Evolutionary conservation across 352 stramenopile genomes (phyloP).

Genomic region (Phytophthora sp.): DNA sequence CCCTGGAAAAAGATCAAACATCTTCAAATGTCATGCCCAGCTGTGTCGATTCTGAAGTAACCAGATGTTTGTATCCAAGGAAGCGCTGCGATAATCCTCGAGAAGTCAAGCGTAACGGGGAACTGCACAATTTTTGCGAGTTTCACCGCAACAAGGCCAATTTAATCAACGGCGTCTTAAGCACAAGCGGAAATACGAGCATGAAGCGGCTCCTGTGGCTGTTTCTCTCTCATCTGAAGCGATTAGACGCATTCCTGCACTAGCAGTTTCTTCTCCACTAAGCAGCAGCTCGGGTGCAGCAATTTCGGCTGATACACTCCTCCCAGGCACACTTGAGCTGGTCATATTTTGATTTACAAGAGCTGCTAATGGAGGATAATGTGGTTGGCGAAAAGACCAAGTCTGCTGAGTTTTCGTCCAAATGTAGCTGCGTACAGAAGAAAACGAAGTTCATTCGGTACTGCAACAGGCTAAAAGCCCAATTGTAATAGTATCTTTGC

Average conservation of each 20-base stretch:
- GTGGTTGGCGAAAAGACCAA: too few relatives aligned
- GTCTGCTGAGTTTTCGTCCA: too few relatives aligned
- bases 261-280: background rate
- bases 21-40: too few relatives aligned
- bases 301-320: background rate
- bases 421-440: too few relatives aligned
- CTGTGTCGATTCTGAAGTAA: background rate
- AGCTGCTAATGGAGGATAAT: too few relatives aligned
- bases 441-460: too few relatives aligned
- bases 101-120: constrained; percentile 9
- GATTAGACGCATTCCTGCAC: background rate
- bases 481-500: too few relatives aligned
- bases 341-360: too few relatives aligned
- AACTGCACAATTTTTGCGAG: constrained; percentile 39
- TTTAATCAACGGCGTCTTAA: constrained; percentile 36
- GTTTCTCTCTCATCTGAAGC: background rate
- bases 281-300: background rate
- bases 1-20: too few relatives aligned
- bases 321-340: too few relatives aligned
- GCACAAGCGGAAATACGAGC: constrained; percentile 21
- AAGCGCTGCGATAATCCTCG: constrained; percentile 2
- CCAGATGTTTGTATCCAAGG: constrained; percentile 11
- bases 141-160: constrained; percentile 31
- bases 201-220: background rate
- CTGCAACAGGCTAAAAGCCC: too few relatives aligned